A percentile compares a stretch with the other conserved stretches of the same genome.
These are phyloP conservation scores for Cercospora canescens DNA, from an alignment of 2,329 filamentous ascomycete genomes.

Conservation along the genomic window DNA sequence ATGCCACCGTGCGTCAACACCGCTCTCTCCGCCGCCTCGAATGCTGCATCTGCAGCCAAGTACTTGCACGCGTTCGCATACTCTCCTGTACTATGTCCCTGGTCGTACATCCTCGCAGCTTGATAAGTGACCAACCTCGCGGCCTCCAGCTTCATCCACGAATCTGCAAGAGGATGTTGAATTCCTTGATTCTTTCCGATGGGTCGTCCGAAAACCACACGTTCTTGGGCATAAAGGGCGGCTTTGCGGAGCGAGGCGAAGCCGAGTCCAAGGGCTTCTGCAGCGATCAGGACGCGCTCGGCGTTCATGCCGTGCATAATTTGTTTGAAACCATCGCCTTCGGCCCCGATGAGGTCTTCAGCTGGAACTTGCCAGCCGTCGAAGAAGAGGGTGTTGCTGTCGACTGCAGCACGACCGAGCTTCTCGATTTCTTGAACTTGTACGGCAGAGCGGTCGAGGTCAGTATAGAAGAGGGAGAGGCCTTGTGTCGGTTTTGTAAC, in stretches of 20 bases:
- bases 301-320: conserved; percentile 79
- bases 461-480: conserved; percentile 49
- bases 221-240: conserved; percentile 64
- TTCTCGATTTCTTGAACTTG: conserved; percentile 48
- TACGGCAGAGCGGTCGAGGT: conserved; percentile 39
- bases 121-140: conserved; percentile 67
- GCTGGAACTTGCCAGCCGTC: conserved; percentile 46
- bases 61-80: conserved; percentile 70
- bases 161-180: conserved; percentile 64
- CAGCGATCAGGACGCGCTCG: conserved; percentile 69
- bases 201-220: conserved; percentile 64
- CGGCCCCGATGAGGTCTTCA: conserved; percentile 42
- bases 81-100: conserved; percentile 49
- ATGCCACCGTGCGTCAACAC: conserved; percentile 63
- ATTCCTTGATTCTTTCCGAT: conserved; percentile 69
- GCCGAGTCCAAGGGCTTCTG: conserved; percentile 51
- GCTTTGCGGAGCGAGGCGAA: conserved; percentile 52
- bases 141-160: conserved; percentile 65
- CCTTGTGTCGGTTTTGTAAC: conserved; percentile 46
- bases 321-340: conserved; percentile 49
- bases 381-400: conserved; percentile 48
- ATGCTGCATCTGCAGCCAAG: conserved; percentile 65
- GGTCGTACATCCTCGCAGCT: conserved; percentile 63
- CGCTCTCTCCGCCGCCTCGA: conserved; percentile 61
- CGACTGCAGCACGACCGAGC: conserved; percentile 48